These are phyloP conservation scores for Annulohypoxylon bovei DNA, from an alignment of 495 filamentous ascomycete genomes.

Conservation along the genomic window DNA sequence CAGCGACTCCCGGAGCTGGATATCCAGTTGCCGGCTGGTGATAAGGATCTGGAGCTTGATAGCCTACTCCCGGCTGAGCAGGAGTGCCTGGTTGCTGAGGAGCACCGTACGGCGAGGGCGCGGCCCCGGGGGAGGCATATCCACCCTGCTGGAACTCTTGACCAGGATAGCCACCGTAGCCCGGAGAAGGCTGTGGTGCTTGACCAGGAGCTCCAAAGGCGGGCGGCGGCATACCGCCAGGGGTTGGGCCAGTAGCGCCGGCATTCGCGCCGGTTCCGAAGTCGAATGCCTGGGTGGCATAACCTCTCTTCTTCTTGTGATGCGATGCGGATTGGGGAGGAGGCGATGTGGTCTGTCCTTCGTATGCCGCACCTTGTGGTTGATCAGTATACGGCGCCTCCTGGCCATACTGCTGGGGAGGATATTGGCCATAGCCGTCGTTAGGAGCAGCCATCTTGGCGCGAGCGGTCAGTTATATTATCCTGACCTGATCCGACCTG, in stretches of 20 bases:
- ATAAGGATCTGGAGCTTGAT: conserved; percentile 72
- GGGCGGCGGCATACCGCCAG: conserved; percentile 33
- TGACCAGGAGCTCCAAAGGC: conserved; percentile 48
- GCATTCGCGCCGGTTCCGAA: conserved; percentile 92
- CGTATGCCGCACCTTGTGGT: conserved; percentile 47
- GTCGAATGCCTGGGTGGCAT: conserved; percentile 94
- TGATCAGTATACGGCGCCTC: conserved; percentile 53
- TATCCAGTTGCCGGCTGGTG: conserved; percentile 66
- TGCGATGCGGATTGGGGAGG: conserved; percentile 54
- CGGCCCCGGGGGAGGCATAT: conserved; percentile 62
- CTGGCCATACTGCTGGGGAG: conserved; percentile 71
- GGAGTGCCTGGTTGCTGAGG: conserved; percentile 56
- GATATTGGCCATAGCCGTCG: conserved; percentile 66
- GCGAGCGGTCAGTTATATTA: conserved; percentile 30
- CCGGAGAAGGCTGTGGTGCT: conserved; percentile 50
- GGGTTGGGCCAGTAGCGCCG: conserved; percentile 59
- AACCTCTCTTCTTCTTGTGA: conserved; percentile 83
- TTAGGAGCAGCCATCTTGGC: conserved; percentile 65
- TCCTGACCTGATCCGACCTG: not conserved
- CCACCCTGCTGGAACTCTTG: conserved; percentile 64
- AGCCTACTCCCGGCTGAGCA: conserved; percentile 59
- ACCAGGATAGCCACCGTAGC: conserved; percentile 69
- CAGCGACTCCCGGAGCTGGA: conserved; percentile 67
- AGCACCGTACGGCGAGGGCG: conserved; percentile 60
- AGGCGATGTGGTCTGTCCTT: conserved; percentile 49